Evolutionary conservation across 2,329 filamentous ascomycete species (phyloP).

Genomic region (Neurospora sp.): DNA sequence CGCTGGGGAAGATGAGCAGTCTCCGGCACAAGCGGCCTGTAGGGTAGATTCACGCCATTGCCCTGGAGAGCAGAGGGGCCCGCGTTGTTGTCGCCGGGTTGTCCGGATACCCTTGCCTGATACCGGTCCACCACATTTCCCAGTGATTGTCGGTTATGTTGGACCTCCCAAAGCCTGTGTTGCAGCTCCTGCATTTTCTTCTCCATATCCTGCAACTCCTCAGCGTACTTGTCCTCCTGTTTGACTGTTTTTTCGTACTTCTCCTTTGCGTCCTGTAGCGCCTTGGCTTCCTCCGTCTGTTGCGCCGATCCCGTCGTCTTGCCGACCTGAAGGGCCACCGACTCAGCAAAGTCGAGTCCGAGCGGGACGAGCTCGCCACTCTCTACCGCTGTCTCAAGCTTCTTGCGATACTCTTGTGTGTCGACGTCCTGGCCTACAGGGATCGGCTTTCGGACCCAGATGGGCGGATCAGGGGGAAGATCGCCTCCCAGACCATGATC

Average conservation of each 20-base stretch:
- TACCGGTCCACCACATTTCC: neutral
- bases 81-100: neutral
- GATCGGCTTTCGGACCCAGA: neutral
- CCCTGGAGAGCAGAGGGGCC: neutral
- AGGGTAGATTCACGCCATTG: neutral
- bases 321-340: neutral
- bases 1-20: neutral
- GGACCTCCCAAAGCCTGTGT: neutral
- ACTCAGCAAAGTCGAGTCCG: neutral
- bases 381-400: neutral
- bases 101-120: neutral
- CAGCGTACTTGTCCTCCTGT: neutral
- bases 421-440: neutral
- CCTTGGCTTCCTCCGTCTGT: neutral
- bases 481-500: neutral
- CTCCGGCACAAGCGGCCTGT: neutral
- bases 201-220: neutral
- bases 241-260: neutral
- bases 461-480: neutral
- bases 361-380: neutral
- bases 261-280: neutral
- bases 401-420: neutral
- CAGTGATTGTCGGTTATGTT: neutral
- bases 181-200: neutral
- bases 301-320: neutral